Conservation (phyloP, 768 basidiomycete genomes). For the Russula sp. region DNA sequence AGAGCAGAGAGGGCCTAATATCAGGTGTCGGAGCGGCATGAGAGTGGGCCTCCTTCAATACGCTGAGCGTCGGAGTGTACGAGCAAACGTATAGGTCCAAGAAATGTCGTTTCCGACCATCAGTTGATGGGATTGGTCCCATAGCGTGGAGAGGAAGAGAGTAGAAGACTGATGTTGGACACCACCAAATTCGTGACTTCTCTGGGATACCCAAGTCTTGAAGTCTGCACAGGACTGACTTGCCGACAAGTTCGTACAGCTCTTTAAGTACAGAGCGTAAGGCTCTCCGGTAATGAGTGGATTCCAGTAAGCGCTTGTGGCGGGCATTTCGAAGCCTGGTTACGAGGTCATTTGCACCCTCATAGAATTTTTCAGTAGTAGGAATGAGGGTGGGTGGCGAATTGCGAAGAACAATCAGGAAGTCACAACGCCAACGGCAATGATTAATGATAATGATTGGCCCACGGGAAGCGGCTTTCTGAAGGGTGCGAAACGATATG, state of each 20-base stretch:
- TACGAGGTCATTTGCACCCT: too few relatives aligned
- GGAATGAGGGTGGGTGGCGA: not conserved
- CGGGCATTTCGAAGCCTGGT: too few relatives aligned
- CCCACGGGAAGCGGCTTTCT: not conserved
- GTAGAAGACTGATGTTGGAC: too few relatives aligned
- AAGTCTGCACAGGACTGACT: too few relatives aligned
- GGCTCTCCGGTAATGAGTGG: too few relatives aligned
- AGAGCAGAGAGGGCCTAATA: not conserved
- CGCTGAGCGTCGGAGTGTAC: constrained; percentile 11
- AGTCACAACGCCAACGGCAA: not conserved
- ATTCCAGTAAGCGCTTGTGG: too few relatives aligned
- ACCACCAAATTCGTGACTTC: too few relatives aligned
- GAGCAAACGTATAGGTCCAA: constrained; percentile 17
- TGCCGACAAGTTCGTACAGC: too few relatives aligned
- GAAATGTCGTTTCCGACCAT: not conserved
- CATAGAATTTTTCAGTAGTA: not conserved
- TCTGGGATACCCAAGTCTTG: too few relatives aligned
- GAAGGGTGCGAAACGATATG: not conserved
- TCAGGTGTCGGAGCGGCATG: not conserved
- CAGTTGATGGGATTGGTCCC: not conserved
- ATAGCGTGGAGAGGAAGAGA: constrained; percentile 10
- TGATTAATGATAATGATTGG: constrained; percentile 10
- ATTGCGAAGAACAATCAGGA: not conserved
- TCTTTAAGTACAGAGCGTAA: too few relatives aligned
- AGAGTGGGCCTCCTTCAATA: not conserved